Evolutionary conservation across 371 early-diverging fungal genomes (phyloP).

Genomic region (Haplosporangium sp.): DNA sequence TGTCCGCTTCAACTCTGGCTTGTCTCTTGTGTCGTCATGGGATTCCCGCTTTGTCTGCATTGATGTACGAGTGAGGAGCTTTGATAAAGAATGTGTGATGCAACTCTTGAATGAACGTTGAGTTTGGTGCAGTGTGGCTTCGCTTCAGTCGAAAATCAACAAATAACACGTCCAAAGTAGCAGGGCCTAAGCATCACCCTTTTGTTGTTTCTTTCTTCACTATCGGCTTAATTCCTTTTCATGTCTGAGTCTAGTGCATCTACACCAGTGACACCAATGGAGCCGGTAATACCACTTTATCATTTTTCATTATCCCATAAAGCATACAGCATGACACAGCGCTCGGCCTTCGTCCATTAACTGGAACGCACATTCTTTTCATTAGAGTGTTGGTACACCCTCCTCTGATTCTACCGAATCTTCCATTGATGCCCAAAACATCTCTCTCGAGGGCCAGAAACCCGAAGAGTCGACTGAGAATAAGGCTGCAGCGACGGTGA

Average conservation of each 20-base stretch:
- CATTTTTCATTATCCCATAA: not conserved
- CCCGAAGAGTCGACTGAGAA: conserved; percentile 58
- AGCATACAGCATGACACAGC: not conserved
- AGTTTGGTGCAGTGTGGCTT: conserved; percentile 1
- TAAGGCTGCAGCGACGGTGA: conserved; percentile 60
- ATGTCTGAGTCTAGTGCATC: conserved; percentile 23
- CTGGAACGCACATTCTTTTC: not conserved
- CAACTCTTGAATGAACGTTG: not conserved
- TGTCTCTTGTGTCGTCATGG: conserved; percentile 7
- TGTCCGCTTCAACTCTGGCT: conserved; percentile 30
- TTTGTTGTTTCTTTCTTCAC: not conserved
- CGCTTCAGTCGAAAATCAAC: conserved; percentile 4
- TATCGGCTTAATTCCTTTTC: not conserved
- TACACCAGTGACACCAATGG: conserved; percentile 23
- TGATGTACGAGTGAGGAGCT: not conserved
- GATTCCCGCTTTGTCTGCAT: conserved; percentile 21
- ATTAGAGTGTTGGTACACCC: conserved; percentile 40
- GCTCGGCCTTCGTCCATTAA: not conserved
- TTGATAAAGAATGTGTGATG: not conserved
- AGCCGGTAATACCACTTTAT: conserved; percentile 14
- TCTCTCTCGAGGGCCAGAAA: conserved; percentile 63
- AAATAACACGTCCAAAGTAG: not conserved
- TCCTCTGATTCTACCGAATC: conserved; percentile 39
- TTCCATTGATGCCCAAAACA: conserved; percentile 36
- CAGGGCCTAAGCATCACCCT: conserved; percentile 7